These are phyloP conservation scores for Yamadazyma ubonensis DNA, from an alignment of 805 yeast species.

Conservation along the genomic window DNA sequence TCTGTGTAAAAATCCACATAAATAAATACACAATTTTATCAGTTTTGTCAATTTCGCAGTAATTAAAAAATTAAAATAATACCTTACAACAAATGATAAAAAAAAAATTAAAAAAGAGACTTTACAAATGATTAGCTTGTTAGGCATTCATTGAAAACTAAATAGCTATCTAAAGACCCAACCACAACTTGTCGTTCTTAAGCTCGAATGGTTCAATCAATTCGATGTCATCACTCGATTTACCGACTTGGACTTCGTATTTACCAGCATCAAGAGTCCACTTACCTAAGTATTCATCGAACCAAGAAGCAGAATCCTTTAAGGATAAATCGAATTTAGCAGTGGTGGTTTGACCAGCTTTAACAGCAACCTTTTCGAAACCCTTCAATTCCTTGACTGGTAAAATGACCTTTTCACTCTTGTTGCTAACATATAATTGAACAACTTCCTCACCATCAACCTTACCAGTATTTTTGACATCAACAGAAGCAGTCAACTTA, in stretches of 20 bases:
- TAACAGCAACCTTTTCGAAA: constrained; percentile 49
- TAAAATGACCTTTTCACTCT: constrained; percentile 40
- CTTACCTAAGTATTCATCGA: constrained; percentile 45
- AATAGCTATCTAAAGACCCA: constrained; percentile 12
- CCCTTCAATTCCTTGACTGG: constrained; percentile 65
- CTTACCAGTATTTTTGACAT: constrained; percentile 49
- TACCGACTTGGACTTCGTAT: constrained; percentile 50
- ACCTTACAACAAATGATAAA: no score
- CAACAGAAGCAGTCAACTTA: constrained; percentile 32
- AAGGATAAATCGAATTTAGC: constrained; percentile 39
- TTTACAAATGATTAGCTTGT: no score
- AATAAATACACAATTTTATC: no score
- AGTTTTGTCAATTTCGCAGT: not conserved
- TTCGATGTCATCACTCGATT: constrained; percentile 30
- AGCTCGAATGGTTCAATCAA: constrained; percentile 18
- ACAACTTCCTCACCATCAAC: constrained; percentile 53
- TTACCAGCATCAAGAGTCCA: constrained; percentile 55
- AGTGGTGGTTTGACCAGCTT: constrained; percentile 41
- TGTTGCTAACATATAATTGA: constrained; percentile 50
- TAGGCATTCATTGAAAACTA: not conserved
- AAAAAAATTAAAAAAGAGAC: no score
- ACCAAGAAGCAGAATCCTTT: constrained; percentile 53
- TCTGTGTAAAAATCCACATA: no score
- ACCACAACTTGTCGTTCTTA: constrained; percentile 16
- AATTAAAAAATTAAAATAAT: no score